Evolutionary conservation across 331 rosid genomes (phyloP).

Genomic region (Acacia concinna): DNA sequence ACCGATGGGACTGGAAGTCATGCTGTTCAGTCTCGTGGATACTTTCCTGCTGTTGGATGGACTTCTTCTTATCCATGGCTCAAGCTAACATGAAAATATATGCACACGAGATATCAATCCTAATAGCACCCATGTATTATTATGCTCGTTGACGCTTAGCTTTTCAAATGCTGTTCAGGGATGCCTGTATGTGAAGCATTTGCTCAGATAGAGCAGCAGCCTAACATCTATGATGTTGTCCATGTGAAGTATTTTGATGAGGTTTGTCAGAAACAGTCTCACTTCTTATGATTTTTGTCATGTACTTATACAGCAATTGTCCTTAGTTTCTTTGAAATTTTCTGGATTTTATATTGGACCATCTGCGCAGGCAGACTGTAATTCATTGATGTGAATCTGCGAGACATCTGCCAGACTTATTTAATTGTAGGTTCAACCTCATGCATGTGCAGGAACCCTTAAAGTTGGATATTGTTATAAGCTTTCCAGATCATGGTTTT

Average conservation of each 20-base stretch:
- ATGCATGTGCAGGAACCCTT: constrained; percentile 72
- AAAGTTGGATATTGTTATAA: constrained; percentile 80
- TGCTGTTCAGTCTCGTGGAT: not conserved
- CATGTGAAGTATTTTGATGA: constrained; percentile 94
- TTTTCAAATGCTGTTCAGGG: constrained; percentile 47
- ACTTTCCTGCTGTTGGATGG: not conserved
- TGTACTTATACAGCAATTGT: not conserved
- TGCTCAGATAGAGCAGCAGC: constrained; percentile 90
- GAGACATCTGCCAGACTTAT: constrained; percentile 1
- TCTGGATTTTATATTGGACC: not conserved
- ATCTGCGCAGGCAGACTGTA: constrained; percentile 10
- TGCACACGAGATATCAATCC: constrained; percentile 15
- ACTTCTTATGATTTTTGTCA: not conserved
- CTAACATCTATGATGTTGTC: constrained; percentile 87
- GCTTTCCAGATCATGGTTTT: constrained; percentile 97
- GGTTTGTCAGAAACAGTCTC: constrained; percentile 45
- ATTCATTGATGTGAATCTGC: not conserved
- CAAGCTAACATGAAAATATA: constrained; percentile 13
- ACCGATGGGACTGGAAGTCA: not conserved
- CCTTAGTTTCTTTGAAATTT: not conserved
- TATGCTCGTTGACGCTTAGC: not conserved
- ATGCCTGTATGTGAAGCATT: constrained; percentile 98
- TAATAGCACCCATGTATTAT: not conserved
- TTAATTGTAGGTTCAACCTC: not conserved
- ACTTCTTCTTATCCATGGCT: not conserved